These are phyloP conservation scores for Fusarium robinianum DNA, from an alignment of 2,329 filamentous ascomycete species.

Conservation along the genomic window DNA sequence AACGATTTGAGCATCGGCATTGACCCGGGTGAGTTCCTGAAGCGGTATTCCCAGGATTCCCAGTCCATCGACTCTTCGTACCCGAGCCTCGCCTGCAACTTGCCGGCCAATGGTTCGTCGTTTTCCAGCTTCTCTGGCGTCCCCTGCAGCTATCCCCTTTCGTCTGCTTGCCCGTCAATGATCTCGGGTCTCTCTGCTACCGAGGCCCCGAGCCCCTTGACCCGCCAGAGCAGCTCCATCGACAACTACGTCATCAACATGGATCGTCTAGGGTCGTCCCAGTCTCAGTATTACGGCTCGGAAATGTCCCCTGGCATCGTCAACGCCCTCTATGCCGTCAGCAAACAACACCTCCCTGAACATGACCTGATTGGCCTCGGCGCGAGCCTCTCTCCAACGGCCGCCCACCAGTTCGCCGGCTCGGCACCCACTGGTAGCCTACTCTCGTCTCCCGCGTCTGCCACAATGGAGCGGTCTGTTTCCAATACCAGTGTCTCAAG, in stretches of 20 bases:
- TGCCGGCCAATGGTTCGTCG: constrained; percentile 27
- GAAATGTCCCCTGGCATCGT: constrained; percentile 21
- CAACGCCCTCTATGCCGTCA: constrained; percentile 24
- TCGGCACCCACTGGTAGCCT: constrained; percentile 39
- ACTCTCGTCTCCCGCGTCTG: constrained; percentile 34
- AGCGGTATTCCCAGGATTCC: constrained; percentile 31
- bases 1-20: constrained; percentile 44
- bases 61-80: constrained; percentile 31
- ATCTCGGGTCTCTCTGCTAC: constrained; percentile 47
- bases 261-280: constrained; percentile 45
- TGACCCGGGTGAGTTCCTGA: constrained; percentile 47
- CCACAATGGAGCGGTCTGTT: constrained; percentile 54
- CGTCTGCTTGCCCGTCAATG: constrained; percentile 50
- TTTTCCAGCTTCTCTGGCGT: constrained; percentile 24
- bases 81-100: constrained; percentile 15
- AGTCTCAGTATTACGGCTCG: constrained; percentile 38
- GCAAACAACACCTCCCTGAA: constrained; percentile 40
- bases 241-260: constrained; percentile 43
- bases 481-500: constrained; percentile 51
- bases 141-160: constrained; percentile 34
- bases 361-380: constrained; percentile 47
- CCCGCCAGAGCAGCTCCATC: constrained; percentile 49
- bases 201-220: constrained; percentile 47
- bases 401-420: constrained; percentile 38
- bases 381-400: constrained; percentile 36